A percentile compares a stretch with the other conserved stretches of the same genome.
phyloP scores from a whole-genome alignment of 129 eudicot genomes.

The Chrysanthemum lavandulifolium region DNA sequence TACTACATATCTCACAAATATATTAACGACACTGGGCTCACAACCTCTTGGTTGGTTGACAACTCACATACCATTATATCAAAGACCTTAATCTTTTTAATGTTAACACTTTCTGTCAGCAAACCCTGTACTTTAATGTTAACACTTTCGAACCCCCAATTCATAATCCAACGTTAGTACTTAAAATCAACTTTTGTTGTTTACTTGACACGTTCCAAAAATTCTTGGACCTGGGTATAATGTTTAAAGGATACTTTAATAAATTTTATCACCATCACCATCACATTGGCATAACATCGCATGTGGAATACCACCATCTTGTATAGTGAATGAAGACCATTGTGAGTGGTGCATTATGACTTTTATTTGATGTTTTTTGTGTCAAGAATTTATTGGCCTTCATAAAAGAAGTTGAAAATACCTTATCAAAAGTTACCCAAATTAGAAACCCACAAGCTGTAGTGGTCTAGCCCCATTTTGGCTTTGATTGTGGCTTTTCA shows the following conservation, averaged over 20 bases:
- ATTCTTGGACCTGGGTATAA: constrained; percentile 20
- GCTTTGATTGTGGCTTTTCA: not conserved
- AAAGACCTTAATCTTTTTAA: no score
- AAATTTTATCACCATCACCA: constrained; percentile 21
- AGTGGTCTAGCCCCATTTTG: not conserved
- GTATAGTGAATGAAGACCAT: constrained; percentile 31
- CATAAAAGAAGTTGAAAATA: constrained; percentile 32
- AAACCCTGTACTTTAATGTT: no score
- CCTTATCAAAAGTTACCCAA: constrained; percentile 29
- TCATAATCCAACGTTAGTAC: not conserved
- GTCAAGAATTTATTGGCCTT: constrained; percentile 27
- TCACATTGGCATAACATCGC: constrained; percentile 34
- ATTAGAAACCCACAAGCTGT: constrained; percentile 29
- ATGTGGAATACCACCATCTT: constrained; percentile 24
- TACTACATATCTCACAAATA: no score
- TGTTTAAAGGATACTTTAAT: constrained; percentile 11
- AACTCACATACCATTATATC: no score
- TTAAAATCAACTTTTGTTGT: constrained; percentile 2
- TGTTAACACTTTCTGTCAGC: no score
- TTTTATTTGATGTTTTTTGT: constrained; percentile 13
- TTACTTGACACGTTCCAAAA: constrained; percentile 33
- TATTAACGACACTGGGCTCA: no score
- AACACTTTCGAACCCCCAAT: no score
- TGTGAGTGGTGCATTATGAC: constrained; percentile 39
- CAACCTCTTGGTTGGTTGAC: no score